Conservation (phyloP, 495 filamentous ascomycete genomes). For the Talaromyces borbonicus region DNA sequence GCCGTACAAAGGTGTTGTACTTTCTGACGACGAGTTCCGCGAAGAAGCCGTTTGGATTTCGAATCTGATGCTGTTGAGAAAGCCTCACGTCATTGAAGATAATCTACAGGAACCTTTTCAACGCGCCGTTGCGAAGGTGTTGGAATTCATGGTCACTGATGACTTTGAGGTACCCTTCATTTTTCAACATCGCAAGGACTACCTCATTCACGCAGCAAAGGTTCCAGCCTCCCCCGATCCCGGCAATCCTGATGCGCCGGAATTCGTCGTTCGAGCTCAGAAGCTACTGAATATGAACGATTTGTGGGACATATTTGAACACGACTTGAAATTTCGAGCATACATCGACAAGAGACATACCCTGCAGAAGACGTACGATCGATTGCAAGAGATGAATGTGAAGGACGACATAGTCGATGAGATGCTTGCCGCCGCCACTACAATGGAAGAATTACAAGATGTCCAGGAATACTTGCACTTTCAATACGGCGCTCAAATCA, state of each 20-base stretch:
- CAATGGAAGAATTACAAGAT: constrained; percentile 91
- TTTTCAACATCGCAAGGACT: constrained; percentile 96
- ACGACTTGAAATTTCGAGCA: constrained; percentile 88
- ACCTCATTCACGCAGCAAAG: constrained; percentile 86
- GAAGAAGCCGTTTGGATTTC: constrained; percentile 92
- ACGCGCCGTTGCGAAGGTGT: constrained; percentile 78
- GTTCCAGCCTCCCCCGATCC: constrained; percentile 43
- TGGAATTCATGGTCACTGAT: constrained; percentile 88
- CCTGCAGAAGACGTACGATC: constrained; percentile 67
- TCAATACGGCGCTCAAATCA: constrained; percentile 74
- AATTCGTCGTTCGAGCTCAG: constrained; percentile 69
- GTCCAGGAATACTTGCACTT: constrained; percentile 95
- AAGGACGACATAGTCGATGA: constrained; percentile 60
- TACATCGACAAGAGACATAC: constrained; percentile 80
- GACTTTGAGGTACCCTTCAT: constrained; percentile 94
- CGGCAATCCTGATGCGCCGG: constrained; percentile 52
- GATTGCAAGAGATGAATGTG: constrained; percentile 47
- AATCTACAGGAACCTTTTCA: constrained; percentile 75
- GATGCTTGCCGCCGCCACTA: constrained; percentile 61
- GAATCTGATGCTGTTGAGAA: constrained; percentile 76
- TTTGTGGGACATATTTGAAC: constrained; percentile 86
- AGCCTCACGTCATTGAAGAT: constrained; percentile 45
- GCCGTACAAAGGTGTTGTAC: constrained; percentile 66
- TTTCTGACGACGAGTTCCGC: constrained; percentile 69
- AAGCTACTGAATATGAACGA: constrained; percentile 88